Evolutionary conservation across 148 eudicot genomes (phyloP).

Genomic region (Nyssa sinensis): DNA sequence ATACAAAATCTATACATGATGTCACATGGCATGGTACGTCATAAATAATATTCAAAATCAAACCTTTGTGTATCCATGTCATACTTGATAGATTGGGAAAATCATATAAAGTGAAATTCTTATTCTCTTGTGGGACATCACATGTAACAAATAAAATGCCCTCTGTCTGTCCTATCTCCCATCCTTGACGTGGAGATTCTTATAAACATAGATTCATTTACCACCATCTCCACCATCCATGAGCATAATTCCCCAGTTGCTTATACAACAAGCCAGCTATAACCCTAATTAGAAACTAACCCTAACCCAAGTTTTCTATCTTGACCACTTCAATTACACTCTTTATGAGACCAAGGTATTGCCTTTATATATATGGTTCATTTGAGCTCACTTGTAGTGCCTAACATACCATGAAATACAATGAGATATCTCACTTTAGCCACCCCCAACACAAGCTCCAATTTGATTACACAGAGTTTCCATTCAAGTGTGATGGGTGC

Average conservation of each 20-base stretch:
- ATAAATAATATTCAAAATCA: background rate
- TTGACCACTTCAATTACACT: no score
- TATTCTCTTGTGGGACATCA: constrained; percentile 22
- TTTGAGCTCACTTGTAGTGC: background rate
- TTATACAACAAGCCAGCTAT: constrained; percentile 22
- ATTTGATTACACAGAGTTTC: constrained; percentile 56
- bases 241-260: constrained; percentile 26
- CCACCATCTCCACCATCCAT: background rate
- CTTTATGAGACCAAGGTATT: no score
- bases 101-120: constrained; percentile 28
- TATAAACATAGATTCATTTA: background rate
- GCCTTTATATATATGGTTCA: background rate
- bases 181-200: constrained; percentile 8
- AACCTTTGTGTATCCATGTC: background rate
- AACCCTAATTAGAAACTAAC: constrained; percentile 4
- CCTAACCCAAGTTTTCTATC: background rate
- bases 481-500: constrained; percentile 94
- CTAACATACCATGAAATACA: constrained; percentile 58
- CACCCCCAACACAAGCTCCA: constrained; percentile 88
- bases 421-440: constrained; percentile 66
- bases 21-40: background rate
- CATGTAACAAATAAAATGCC: no score
- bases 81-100: constrained; percentile 13
- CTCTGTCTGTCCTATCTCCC: constrained; percentile 19
- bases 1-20: no score